A percentile compares a stretch with the other conserved stretches of the same genome.
Conservation (phyloP, 2,329 filamentous ascomycete genomes). For the Amauroascus niger region DNA sequence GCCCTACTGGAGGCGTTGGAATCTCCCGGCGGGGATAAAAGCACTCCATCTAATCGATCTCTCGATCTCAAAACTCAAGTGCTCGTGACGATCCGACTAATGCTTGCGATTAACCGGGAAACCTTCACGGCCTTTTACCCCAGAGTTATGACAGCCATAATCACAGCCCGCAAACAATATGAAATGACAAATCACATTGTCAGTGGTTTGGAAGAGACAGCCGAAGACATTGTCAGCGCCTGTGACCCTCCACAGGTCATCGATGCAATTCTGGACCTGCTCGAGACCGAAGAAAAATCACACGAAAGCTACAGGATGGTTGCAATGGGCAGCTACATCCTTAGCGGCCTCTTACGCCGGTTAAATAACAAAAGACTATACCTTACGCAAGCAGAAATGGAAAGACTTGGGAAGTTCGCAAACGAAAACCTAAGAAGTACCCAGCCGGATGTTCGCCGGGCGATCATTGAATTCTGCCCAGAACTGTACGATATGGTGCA, state of each 20-base stretch:
- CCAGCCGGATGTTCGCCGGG: slow-evolving; percentile 32
- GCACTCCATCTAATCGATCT: slow-evolving; percentile 20
- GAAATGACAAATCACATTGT: slow-evolving; percentile 34
- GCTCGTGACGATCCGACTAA: slow-evolving; percentile 33
- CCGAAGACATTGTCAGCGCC: slow-evolving; percentile 28
- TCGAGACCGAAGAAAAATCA: slow-evolving; percentile 26
- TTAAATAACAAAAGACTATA: slow-evolving; percentile 19
- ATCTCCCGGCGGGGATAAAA: slow-evolving; percentile 23
- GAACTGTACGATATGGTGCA: slow-evolving; percentile 23
- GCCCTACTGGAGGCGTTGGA: slow-evolving; percentile 33
- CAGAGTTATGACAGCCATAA: slow-evolving; percentile 29
- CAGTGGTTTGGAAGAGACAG: slow-evolving; percentile 32
- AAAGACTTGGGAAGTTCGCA: slow-evolving; percentile 29
- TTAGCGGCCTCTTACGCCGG: slow-evolving; percentile 24
- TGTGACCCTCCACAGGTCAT: slow-evolving; percentile 25
- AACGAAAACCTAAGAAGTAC: slow-evolving; percentile 26
- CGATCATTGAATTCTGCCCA: slow-evolving; percentile 30
- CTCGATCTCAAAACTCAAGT: slow-evolving; percentile 36
- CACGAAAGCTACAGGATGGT: slow-evolving; percentile 28
- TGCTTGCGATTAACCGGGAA: slow-evolving; percentile 30
- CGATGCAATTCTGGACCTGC: slow-evolving; percentile 28
- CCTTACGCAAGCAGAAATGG: slow-evolving; percentile 17
- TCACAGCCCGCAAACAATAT: slow-evolving; percentile 32
- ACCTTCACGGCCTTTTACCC: slow-evolving; percentile 30
- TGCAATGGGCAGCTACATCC: slow-evolving; percentile 28